Conservation (phyloP, 2,329 filamentous ascomycete genomes). For the Microcera coccophila region DNA sequence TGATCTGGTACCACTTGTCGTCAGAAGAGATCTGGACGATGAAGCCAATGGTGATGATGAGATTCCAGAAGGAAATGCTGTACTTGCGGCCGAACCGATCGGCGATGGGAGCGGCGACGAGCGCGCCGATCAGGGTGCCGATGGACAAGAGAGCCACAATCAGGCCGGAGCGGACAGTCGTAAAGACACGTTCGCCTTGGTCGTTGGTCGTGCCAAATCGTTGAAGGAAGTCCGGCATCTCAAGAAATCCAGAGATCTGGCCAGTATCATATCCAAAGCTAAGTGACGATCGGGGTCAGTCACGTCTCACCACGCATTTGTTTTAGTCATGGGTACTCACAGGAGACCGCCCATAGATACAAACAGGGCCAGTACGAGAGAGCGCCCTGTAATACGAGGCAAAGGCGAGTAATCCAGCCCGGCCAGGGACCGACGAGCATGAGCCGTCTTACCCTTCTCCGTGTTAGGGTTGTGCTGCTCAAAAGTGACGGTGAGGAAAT, state of each 20-base stretch:
- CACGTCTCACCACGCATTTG: neutral
- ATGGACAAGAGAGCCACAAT: conserved; percentile 58
- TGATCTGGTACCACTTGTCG: conserved; percentile 59
- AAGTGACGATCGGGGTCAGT: neutral
- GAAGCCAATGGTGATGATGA: conserved; percentile 61
- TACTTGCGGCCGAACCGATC: conserved; percentile 60
- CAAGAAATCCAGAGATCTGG: conserved; percentile 54
- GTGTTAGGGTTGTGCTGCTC: conserved; percentile 41
- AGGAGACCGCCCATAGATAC: conserved; percentile 46
- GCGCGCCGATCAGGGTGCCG: conserved; percentile 57
- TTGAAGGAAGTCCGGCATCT: conserved; percentile 53
- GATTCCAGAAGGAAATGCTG: conserved; percentile 58
- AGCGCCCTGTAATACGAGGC: conserved; percentile 36
- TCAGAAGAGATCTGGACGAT: conserved; percentile 61
- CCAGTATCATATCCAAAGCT: conserved; percentile 49
- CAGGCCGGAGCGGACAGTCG: conserved; percentile 52
- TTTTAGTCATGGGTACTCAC: conserved; percentile 23
- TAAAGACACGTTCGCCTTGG: conserved; percentile 43
- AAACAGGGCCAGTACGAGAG: conserved; percentile 37
- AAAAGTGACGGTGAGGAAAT: conserved; percentile 34
- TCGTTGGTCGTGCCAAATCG: conserved; percentile 45
- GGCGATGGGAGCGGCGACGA: conserved; percentile 59
- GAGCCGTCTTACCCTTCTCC: conserved; percentile 33
- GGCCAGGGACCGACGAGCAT: conserved; percentile 32
- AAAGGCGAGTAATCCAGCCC: conserved; percentile 45